Evolutionary conservation across 306 rosid species (phyloP).

Genomic region (Citrullus amarus): DNA sequence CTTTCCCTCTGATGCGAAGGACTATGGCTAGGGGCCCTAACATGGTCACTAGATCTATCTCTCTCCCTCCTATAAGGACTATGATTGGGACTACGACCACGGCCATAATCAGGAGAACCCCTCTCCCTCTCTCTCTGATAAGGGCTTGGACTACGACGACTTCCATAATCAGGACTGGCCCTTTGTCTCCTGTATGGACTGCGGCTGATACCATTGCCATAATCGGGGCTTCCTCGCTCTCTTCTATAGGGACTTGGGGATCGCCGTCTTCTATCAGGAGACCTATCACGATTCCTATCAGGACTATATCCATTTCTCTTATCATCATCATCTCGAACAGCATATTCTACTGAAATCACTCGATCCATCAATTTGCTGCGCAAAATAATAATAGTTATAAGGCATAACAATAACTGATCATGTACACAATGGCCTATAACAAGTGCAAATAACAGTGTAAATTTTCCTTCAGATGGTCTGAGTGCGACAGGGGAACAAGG

Average conservation of each 20-base stretch:
- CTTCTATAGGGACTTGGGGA: slow-evolving; percentile 80
- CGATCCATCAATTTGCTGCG: slow-evolving; percentile 91
- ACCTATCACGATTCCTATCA: slow-evolving; percentile 57
- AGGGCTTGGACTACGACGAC: slow-evolving; percentile 54
- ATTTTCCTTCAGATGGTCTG: background rate
- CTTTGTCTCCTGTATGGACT: slow-evolving; percentile 59
- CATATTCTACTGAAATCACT: slow-evolving; percentile 88
- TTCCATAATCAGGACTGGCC: slow-evolving; percentile 77
- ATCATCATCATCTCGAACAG: slow-evolving; percentile 79
- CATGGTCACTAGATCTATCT: slow-evolving; percentile 22
- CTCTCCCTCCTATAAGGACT: slow-evolving; percentile 27
- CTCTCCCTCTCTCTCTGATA: slow-evolving; percentile 29
- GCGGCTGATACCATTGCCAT: slow-evolving; percentile 70
- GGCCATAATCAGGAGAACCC: slow-evolving; percentile 47
- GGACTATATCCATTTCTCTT: slow-evolving; percentile 74
- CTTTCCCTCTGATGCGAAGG: slow-evolving; percentile 23
- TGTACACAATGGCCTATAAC: background rate
- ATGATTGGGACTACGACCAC: slow-evolving; percentile 41
- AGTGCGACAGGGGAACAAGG: background rate
- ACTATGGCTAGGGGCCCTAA: slow-evolving; percentile 16
- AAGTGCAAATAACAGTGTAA: background rate
- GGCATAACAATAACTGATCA: slow-evolving; percentile 5
- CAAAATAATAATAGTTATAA: background rate
- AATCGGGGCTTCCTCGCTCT: slow-evolving; percentile 97
- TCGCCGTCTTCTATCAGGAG: slow-evolving; percentile 65